Evolutionary conservation across 2,329 filamentous ascomycete species (phyloP).

Genomic region (Epichloe hybrida): DNA sequence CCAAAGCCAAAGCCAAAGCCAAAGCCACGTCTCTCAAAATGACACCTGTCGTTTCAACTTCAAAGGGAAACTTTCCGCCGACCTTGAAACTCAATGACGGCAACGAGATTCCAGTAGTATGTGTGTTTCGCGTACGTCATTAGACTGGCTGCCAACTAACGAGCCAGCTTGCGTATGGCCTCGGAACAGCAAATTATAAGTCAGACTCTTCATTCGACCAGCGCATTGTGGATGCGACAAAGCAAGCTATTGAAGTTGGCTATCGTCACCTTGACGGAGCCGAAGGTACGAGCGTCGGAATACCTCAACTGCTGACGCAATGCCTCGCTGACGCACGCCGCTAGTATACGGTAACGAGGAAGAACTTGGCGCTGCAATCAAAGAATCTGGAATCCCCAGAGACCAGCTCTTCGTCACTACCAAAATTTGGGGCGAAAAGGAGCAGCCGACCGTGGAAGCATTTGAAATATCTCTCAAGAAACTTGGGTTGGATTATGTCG

Average conservation of each 20-base stretch:
- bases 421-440: constrained; percentile 33
- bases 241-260: constrained; percentile 53
- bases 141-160: not conserved
- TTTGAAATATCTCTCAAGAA: constrained; percentile 48
- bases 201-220: constrained; percentile 39
- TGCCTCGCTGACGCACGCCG: not conserved
- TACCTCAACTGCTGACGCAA: not conserved
- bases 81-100: constrained; percentile 61
- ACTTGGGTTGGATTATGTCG: constrained; percentile 56
- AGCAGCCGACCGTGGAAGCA: constrained; percentile 31
- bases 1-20: not conserved
- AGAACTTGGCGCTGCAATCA: constrained; percentile 60
- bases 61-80: constrained; percentile 33
- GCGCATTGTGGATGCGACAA: constrained; percentile 32
- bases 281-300: constrained; percentile 36
- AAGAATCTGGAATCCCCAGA: constrained; percentile 48
- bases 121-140: constrained; percentile 6
- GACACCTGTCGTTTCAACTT: constrained; percentile 26
- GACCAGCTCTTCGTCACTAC: constrained; percentile 56
- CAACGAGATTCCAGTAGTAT: constrained; percentile 55
- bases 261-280: constrained; percentile 65
- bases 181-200: constrained; percentile 55
- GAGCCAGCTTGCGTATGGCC: constrained; percentile 52
- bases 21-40: constrained; percentile 15
- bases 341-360: constrained; percentile 53